These are phyloP conservation scores for Lodderomyces jiufengensis DNA, from an alignment of 1,139 yeast genomes.

Conservation along the genomic window DNA sequence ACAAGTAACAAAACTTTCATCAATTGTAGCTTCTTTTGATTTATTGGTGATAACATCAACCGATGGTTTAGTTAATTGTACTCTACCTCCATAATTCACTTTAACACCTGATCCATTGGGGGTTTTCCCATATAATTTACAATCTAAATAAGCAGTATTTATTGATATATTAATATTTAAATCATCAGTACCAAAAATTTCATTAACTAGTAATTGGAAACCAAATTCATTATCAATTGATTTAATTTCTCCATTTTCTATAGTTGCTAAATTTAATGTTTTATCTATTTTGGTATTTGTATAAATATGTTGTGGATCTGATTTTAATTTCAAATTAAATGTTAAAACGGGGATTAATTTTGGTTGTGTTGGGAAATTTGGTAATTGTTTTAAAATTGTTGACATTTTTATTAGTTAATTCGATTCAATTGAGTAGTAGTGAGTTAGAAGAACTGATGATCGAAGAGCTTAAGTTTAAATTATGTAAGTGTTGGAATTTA, in stretches of 20 bases:
- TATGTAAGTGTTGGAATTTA: no score
- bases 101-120: slow-evolving; percentile 38
- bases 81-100: slow-evolving; percentile 45
- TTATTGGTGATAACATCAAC: slow-evolving; percentile 31
- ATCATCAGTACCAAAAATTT: slow-evolving; percentile 44
- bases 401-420: slow-evolving; percentile 7
- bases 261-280: slow-evolving; percentile 20
- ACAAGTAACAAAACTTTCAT: slow-evolving; percentile 45
- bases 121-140: slow-evolving; percentile 44
- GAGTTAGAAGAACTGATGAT: no score
- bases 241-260: slow-evolving; percentile 25
- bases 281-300: slow-evolving; percentile 15
- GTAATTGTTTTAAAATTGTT: slow-evolving; percentile 9
- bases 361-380: slow-evolving; percentile 17
- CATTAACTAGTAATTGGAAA: slow-evolving; percentile 24
- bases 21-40: slow-evolving; percentile 29
- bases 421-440: no score
- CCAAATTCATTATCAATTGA: slow-evolving; percentile 29
- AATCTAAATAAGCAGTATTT: slow-evolving; percentile 40
- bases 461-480: no score
- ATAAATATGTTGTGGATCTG: slow-evolving; percentile 16
- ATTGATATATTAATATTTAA: slow-evolving; percentile 31
- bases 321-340: slow-evolving; percentile 23
- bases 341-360: slow-evolving; percentile 30
- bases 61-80: slow-evolving; percentile 31